phyloP scores from a whole-genome alignment of 306 rosid genomes.

The Quercus engelmannii region DNA sequence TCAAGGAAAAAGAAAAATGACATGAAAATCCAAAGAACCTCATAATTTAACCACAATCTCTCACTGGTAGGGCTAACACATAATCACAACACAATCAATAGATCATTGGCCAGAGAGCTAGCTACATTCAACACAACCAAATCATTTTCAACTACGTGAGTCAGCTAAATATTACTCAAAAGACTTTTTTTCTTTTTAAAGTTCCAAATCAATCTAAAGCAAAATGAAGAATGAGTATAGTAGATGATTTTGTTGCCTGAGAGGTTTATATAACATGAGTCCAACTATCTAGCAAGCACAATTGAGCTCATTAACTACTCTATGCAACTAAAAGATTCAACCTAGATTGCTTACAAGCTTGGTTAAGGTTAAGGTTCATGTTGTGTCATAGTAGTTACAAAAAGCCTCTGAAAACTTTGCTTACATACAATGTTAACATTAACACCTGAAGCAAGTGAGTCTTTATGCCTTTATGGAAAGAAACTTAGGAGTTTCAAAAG shows the following conservation, averaged over 20 bases:
- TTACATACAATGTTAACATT: neutral
- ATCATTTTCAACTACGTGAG: neutral
- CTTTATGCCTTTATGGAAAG: neutral
- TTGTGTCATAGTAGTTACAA: neutral
- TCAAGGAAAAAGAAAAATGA: neutral
- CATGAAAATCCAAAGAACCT: slow-evolving; percentile 3
- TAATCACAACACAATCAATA: neutral
- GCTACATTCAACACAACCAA: neutral
- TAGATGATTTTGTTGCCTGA: neutral
- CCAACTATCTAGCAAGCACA: neutral
- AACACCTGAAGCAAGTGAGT: neutral
- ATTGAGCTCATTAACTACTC: neutral
- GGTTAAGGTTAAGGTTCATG: neutral
- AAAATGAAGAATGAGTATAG: neutral
- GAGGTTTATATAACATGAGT: neutral
- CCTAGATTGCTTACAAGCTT: neutral
- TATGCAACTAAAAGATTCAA: neutral
- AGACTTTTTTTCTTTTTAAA: neutral
- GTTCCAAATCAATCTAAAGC: neutral
- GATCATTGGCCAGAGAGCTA: neutral
- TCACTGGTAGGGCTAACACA: neutral
- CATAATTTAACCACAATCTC: neutral
- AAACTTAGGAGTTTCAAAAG: neutral
- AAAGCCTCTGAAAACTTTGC: neutral
- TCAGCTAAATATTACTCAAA: neutral